Evolutionary conservation across 2,329 filamentous ascomycete genomes (phyloP), one percentile per base, ranked within the genome.

Genomic region (Fusarium xylarioides): DNA sequence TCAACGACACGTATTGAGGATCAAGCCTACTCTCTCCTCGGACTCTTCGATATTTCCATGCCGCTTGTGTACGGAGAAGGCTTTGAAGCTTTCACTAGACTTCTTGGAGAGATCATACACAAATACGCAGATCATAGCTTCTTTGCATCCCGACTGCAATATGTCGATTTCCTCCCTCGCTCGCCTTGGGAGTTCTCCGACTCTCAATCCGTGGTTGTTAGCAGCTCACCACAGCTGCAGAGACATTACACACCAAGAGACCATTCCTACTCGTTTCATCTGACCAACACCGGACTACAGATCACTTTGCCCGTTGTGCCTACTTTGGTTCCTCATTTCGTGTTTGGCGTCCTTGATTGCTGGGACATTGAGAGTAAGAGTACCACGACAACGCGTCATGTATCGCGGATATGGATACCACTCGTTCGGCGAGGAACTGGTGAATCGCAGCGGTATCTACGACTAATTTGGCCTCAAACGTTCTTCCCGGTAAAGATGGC

Each of bases 11-110:
- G 32, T 12, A 53, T 53, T 0, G 49, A 53, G 18, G 49, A 53
- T 0, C 49, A 53, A 2, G 49, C 49, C 0, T 53, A 53, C 14
- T 53, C 49, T 5, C 34, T 53, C 9, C 49, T 53, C 7, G 32
- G 49, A 12, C 23, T 53, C 1, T 53, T 53, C 4, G 32, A 53
- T 0, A 53, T 53, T 10, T 53, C 23, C 32, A 53, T 53, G 49
- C 49, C 49, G 0, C 7, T 53, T 0, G 49, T 37, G 7, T 37
- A 53, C 2, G 49, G 49, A 0, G 32, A 53, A 4, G 49, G 49
- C 0, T 53, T 2, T 0, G 49, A 4, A 0, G 35, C 26, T 0
- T 43, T 55, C 0, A 43, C 52, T 0, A 43, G 52, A 1, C 26
- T 55, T 0, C 52, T 55, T 0, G 52, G 52, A 0, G 52, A 55